Percentiles rank a stretch among this genome's conserved stretches.
Evolutionary conservation across 2,329 filamentous ascomycete species (phyloP).

Genomic region (Verticillium dahliae): DNA sequence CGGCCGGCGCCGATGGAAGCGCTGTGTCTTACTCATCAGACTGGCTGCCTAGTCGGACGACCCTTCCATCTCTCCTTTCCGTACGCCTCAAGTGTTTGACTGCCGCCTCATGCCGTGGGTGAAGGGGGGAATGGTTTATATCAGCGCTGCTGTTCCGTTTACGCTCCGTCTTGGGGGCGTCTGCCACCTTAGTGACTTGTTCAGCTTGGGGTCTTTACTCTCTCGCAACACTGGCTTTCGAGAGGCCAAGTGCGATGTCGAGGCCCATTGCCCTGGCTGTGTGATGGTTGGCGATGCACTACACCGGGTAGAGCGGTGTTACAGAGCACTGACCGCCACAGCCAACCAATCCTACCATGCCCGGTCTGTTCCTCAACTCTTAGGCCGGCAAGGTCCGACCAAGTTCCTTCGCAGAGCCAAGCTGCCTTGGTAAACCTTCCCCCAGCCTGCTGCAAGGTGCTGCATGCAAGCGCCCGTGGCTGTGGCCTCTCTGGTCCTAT

Average conservation of each 20-base stretch:
- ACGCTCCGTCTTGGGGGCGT: background rate
- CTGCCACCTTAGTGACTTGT: background rate
- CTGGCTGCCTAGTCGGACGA: background rate
- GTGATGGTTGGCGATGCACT: background rate
- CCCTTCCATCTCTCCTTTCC: background rate
- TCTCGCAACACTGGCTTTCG: background rate
- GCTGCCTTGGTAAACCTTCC: background rate
- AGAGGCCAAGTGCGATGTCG: background rate
- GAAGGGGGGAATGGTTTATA: background rate
- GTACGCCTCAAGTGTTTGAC: background rate
- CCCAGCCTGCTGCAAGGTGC: background rate
- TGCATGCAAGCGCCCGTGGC: background rate
- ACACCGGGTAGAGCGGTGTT: background rate
- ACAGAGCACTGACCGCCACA: background rate
- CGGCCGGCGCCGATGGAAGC: background rate
- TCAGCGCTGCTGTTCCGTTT: background rate
- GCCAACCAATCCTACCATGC: background rate
- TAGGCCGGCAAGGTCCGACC: background rate
- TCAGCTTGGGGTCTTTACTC: background rate
- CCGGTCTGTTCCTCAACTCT: background rate
- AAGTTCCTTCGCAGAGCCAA: no score
- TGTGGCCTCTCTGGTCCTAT: background rate
- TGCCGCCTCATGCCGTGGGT: background rate
- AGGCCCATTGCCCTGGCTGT: background rate
- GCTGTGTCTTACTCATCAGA: background rate